Percentiles rank a stretch among this genome's conserved stretches.
Conservation (phyloP, 176 grass and related monocot genomes). For the Juncus inflexus region DNA sequence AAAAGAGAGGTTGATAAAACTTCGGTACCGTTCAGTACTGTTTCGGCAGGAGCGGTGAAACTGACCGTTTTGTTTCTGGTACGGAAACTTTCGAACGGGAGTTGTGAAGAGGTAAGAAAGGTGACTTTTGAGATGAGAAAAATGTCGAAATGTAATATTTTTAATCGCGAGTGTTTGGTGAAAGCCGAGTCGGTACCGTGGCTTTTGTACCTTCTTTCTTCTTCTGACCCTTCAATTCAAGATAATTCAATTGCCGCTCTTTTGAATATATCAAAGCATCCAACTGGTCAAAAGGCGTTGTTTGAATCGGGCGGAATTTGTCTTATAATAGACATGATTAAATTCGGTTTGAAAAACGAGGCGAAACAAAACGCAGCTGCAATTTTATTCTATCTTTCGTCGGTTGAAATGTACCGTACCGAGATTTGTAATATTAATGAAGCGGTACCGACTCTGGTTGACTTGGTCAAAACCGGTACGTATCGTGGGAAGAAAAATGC, state of each 20-base stretch:
- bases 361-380: conserved; percentile 72
- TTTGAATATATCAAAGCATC: conserved; percentile 72
- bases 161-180: conserved; percentile 63
- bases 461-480: conserved; percentile 35
- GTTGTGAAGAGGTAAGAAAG: conserved; percentile 40
- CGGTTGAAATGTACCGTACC: conserved; percentile 46
- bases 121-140: conserved; percentile 56
- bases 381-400: conserved; percentile 77
- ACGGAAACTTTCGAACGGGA: conserved; percentile 33
- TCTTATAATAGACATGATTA: conserved; percentile 56
- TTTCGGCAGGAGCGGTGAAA: conserved; percentile 26
- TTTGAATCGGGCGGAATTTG: conserved; percentile 48
- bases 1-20: conserved; percentile 42
- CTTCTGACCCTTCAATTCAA: conserved; percentile 41
- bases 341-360: conserved; percentile 33
- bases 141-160: conserved; percentile 64
- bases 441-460: conserved; percentile 58
- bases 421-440: conserved; percentile 55
- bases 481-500: conserved; percentile 68
- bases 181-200: conserved; percentile 59
- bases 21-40: conserved; percentile 31
- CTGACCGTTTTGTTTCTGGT: conserved; percentile 44
- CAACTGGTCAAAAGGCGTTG: conserved; percentile 38
- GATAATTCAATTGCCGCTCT: conserved; percentile 48
- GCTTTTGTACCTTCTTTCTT: conserved; percentile 63